A percentile compares a stretch with the other conserved stretches of the same genome.
Evolutionary conservation across 2,329 filamentous ascomycete species (phyloP).

Genomic region (Aureobasidium sp.): DNA sequence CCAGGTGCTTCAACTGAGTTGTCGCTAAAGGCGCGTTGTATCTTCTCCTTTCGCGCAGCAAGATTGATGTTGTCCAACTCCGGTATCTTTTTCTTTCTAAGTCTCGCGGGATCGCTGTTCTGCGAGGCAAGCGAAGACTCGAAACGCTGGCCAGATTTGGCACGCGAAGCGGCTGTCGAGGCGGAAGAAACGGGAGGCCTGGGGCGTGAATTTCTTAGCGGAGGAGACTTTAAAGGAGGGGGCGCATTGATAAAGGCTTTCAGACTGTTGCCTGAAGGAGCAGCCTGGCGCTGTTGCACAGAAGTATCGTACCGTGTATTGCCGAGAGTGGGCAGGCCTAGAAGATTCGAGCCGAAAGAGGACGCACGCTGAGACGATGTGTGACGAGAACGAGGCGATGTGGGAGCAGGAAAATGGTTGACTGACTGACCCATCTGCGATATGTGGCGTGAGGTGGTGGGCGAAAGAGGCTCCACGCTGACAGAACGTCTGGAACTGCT

Average conservation of each 20-base stretch:
- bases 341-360: constrained; percentile 20
- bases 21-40: constrained; percentile 77
- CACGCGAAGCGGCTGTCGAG: constrained; percentile 63
- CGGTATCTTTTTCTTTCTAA: constrained; percentile 38
- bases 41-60: constrained; percentile 70
- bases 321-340: constrained; percentile 19
- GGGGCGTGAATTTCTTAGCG: constrained; percentile 73
- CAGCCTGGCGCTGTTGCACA: constrained; percentile 33
- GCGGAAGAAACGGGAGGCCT: constrained; percentile 69
- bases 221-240: constrained; percentile 66
- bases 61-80: constrained; percentile 75
- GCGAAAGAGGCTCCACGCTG: constrained; percentile 9
- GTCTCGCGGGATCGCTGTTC: constrained; percentile 16
- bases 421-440: constrained; percentile 7
- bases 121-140: constrained; percentile 13
- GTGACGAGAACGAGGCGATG: background rate
- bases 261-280: constrained; percentile 33
- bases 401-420: constrained; percentile 12
- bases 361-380: background rate
- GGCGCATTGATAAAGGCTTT: constrained; percentile 68
- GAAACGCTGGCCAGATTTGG: constrained; percentile 56
- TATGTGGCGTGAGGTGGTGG: constrained; percentile 1
- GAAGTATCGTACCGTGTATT: constrained; percentile 31
- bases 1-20: constrained; percentile 38
- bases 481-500: constrained; percentile 18